Evolutionary conservation across 1,284 basidiomycete genomes (phyloP).

Genomic region (Gomphus sp.): DNA sequence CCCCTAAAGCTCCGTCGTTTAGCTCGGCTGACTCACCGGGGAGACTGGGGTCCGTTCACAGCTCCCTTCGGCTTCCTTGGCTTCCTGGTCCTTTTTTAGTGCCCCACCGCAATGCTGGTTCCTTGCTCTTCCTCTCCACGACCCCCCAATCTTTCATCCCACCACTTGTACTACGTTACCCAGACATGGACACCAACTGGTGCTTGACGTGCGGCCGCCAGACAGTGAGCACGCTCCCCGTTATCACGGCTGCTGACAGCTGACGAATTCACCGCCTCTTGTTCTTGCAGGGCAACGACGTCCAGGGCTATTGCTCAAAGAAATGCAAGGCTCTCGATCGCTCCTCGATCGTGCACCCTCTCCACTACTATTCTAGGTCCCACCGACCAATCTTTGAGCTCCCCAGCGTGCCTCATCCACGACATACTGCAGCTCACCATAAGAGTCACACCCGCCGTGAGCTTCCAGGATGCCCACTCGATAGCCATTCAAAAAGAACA

Average conservation of each 20-base stretch:
- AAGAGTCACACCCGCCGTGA: neutral
- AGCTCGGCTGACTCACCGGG: slow-evolving; percentile 1
- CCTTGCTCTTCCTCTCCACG: slow-evolving; percentile 12
- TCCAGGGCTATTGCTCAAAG: slow-evolving; percentile 45
- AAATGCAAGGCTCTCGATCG: slow-evolving; percentile 26
- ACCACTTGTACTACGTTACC: slow-evolving; percentile 32
- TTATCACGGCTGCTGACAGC: neutral
- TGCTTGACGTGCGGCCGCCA: slow-evolving; percentile 51
- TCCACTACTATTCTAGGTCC: neutral
- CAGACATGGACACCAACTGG: slow-evolving; percentile 38
- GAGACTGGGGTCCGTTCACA: neutral
- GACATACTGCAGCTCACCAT: neutral
- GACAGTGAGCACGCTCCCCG: slow-evolving; percentile 32
- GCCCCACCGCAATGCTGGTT: neutral
- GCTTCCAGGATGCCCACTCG: neutral
- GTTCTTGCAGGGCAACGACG: slow-evolving; percentile 21
- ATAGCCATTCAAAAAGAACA: neutral
- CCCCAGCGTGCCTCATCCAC: slow-evolving; percentile 2
- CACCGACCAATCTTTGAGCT: slow-evolving; percentile 1
- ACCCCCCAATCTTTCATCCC: slow-evolving; percentile 9
- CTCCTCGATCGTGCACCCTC: neutral
- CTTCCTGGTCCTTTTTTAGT: neutral
- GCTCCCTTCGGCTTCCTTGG: slow-evolving; percentile 1
- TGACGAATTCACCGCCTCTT: neutral
- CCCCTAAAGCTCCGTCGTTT: neutral